Base-by-base conservation (phyloP, 495 filamentous ascomycete species). In the Trichoderma erinaceum region DNA sequence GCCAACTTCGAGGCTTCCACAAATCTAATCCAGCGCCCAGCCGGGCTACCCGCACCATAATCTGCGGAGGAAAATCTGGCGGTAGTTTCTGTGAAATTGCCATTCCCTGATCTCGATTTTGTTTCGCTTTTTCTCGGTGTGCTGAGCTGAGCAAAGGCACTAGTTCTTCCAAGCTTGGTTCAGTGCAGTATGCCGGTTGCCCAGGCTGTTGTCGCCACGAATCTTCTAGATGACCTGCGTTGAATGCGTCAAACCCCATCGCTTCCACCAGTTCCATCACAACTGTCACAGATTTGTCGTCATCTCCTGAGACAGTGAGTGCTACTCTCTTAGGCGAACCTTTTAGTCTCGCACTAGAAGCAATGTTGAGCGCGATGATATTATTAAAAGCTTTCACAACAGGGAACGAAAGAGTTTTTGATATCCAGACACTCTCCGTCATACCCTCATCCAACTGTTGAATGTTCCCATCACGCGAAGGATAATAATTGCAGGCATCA, bases 31-130 rank as follows among this genome's bases (percentile, higher is more conserved):
- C 41, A 44, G 41, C 41, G 15, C 41, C 41, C 10, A 44, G 41
- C 15, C 41, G 41, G 10, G 41, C 41, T 44, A 44, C 15, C 41
- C 41, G 41, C 41, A 44, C 41, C 41, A 44, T 44, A 44, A 16
- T 44, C 15, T 44, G 41, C 15, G 41, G 41, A 2, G 41, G 6
- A 16, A 44, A 44, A 44, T 44, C 15, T 44, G 41, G 41, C 6
- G 41, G 41, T 44, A 44, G 41, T 16, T 44, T 44, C 16, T 21
- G n/a, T 21, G 16, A 21, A 52, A 21, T n/a, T 6, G 16, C 48
- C 48, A 52, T 52, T 64, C 21, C 25, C 35, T 64, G 1, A 23
- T 78, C 52, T 73, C 41, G 41, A 12, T 44, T 44, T 16, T 16
- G 11, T 7, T 16, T 16, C 41, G 41, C 41, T 44, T 16, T 16